Evolutionary conservation across 2,329 filamentous ascomycete species (phyloP), one percentile per base, ranked within the genome.

Genomic region (Rutstroemia sydowiana): DNA sequence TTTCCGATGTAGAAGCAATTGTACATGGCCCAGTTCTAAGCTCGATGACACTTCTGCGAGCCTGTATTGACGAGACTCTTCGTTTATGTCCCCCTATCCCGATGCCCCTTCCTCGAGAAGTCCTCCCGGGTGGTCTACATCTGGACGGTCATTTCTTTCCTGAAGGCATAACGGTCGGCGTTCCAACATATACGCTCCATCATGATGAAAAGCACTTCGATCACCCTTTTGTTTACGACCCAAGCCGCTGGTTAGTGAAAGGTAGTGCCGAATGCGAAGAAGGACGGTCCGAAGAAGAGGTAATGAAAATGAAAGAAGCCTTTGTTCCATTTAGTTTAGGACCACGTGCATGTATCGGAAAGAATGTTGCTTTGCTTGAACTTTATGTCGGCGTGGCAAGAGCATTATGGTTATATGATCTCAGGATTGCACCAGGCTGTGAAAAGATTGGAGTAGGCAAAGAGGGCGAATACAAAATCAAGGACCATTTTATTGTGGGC

Each of bases 11-110:
- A 36, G 32, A 36, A 36, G 13, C 32, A 5, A 36, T 36, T 36
- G 32, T 36, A 36, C 32, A 36, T 2, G 32, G 32, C 7, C 32
- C 32, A 13, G 32, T 5, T 14, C 32, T 36, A n/a, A 36, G 16
- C 10, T 36, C 32, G 32, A 13, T 36, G 32, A 36, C 32, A 36
- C 13, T 36, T n/a, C 66, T 75, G 3, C 63, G 64, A 10, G 71
- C 70, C 3, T 71, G 69, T 50, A 65, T 75, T 41, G 70, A 62
- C 9, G 59, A 62, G 36, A 39, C 54, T 10, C 52, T 62, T 51
- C 55, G 59, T 2, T 45, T 62, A n/a, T 41, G 51, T 9, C 55
- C 59, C 67, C 56, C 59, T 2, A 52, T 55, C 11, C 48, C 54
- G 5, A 36, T 11, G 16, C 5, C 13, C 11, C 13, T 36, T 16